Evolutionary conservation across 768 basidiomycete species (phyloP), one percentile per base, ranked within the genome.

Genomic region (Pleurotus cornucopiae): DNA sequence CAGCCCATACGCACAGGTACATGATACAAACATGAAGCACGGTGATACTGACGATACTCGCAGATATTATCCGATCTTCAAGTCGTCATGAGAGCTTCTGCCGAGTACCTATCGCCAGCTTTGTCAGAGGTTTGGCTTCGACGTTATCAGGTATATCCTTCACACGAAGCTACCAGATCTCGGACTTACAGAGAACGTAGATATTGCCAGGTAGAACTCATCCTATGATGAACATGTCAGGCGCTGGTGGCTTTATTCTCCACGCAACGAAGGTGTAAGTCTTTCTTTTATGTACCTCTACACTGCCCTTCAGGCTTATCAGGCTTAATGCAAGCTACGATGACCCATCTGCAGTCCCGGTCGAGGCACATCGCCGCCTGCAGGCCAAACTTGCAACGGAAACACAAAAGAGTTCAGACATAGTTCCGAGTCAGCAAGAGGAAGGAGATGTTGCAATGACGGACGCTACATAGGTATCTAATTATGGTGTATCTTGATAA

Each of bases 181-280:
- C 23, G 38, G 40, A 58, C n/a, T 46, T 16, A 34, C 11, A 9
- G 7, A 6, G 55, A 18, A 46, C 40, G 6, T 56, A 82, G 74
- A 87, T 94, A 13, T 77, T 99, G n/a, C 97, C 97, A 20, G 96
- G 97, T 20, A 81, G 97, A 37, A 96, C 92, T 40, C 97, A 99
- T 73, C 97, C 97, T 3, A 84, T 82, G 60, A 98, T 99, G 97
- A 86, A 78, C 55, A 90, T 85, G 57, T 88, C 91, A 18, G 92
- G 91, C 9, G 86, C 88, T 1, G 95, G 94, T 12, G 96, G 97
- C 0, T 97, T 84, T 71, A 71, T 98, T 44, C 77, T 98, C 26
- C 85, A 90, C 65, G 81, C 86, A 14, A 87, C 85, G n/a, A 92
- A 91, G 81, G 84, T 98, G 89, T 94, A 75, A 44, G 73, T 30